phyloP scores from a whole-genome alignment of 257 asterid species.

The Solanum clarkiae region DNA sequence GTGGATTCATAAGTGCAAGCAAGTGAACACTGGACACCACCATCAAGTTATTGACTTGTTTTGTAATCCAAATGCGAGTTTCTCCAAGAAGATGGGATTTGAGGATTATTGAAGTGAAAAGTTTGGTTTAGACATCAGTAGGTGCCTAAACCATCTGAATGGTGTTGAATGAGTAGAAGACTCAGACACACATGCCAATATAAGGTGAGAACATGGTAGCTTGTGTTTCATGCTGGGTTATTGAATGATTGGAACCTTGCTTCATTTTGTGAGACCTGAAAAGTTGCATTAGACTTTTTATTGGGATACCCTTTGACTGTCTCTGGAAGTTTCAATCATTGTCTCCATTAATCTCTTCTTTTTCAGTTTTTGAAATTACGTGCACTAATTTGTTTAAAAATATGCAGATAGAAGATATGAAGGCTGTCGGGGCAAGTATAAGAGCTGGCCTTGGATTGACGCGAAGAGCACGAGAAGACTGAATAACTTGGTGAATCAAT shows the following conservation, averaged over 20 bases:
- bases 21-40: not conserved
- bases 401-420: slow-evolving; percentile 56
- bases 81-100: not conserved
- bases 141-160: not conserved
- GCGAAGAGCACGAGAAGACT: slow-evolving; percentile 27
- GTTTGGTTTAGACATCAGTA: not conserved
- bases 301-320: not conserved
- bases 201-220: not conserved
- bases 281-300: not conserved
- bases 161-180: not conserved
- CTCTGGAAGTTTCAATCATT: not conserved
- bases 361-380: not conserved
- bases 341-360: not conserved
- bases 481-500: not conserved
- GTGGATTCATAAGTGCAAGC: not conserved
- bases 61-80: not conserved
- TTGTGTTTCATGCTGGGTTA: not conserved
- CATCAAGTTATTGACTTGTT: not conserved
- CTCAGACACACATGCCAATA: not conserved
- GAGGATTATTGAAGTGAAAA: not conserved
- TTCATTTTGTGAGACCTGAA: not conserved
- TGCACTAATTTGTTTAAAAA: not conserved
- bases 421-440: slow-evolving; percentile 42
- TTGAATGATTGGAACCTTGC: not conserved
- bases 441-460: slow-evolving; percentile 43